Conservation (phyloP, 371 early-diverging fungal genomes). For the Mucor racemosus region DNA sequence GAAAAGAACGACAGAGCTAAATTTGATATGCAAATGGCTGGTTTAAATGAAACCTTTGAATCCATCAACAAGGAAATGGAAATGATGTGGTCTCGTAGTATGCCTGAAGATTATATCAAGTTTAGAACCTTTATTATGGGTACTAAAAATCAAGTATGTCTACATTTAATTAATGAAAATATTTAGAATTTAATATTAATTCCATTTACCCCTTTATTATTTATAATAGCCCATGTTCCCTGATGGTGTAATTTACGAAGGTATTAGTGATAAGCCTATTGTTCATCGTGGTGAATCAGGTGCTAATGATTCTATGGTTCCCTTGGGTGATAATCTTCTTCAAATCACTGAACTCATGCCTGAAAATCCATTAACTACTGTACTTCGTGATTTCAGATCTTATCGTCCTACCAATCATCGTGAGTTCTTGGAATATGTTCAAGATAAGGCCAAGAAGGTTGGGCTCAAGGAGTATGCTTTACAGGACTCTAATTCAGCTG, state of each 20-base stretch:
- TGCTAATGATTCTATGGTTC: constrained; percentile 88
- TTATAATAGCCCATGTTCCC: constrained; percentile 77
- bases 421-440: constrained; percentile 74
- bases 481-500: constrained; percentile 61
- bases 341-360: constrained; percentile 83
- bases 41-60: constrained; percentile 64
- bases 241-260: constrained; percentile 85
- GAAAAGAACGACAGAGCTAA: constrained; percentile 53
- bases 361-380: constrained; percentile 79
- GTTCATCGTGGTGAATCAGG: constrained; percentile 86
- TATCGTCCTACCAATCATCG: constrained; percentile 83
- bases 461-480: constrained; percentile 55
- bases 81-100: constrained; percentile 76
- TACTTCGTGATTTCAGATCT: constrained; percentile 75
- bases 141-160: constrained; percentile 71
- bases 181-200: too few relatives aligned
- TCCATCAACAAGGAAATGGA: constrained; percentile 79
- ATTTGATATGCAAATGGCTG: constrained; percentile 65
- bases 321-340: constrained; percentile 82
- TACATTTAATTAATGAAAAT: neutral
- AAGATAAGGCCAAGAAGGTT: constrained; percentile 49
- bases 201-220: neutral
- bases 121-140: constrained; percentile 93
- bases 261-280: constrained; percentile 63
- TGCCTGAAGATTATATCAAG: constrained; percentile 76